Percentiles rank a stretch among this genome's conserved stretches.
Evolutionary conservation across 73 alveolate species (phyloP).

Genomic region (Tetrahymena malaccensis): DNA sequence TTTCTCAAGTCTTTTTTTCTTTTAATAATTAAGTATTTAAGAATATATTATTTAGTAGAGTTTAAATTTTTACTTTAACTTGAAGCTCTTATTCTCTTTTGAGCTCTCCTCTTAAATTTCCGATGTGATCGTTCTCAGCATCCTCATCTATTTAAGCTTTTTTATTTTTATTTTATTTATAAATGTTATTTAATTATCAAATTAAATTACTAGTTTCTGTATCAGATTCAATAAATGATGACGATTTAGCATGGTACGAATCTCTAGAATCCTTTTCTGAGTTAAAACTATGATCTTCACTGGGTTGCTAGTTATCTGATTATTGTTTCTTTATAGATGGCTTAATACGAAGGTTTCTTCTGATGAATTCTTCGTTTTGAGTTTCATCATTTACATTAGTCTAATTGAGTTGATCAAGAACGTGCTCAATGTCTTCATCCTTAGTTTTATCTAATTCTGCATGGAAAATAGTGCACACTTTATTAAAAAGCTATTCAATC

Average conservation of each 20-base stretch:
- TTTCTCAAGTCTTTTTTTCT: neutral
- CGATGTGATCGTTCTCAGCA: slow-evolving; percentile 11
- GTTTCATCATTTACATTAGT: slow-evolving; percentile 15
- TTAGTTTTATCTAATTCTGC: neutral
- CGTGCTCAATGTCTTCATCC: slow-evolving; percentile 11
- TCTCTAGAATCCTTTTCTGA: slow-evolving; percentile 22
- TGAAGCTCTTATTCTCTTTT: neutral
- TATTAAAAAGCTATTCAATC: slow-evolving; percentile 3
- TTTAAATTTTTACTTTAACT: neutral
- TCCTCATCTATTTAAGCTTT: slow-evolving; percentile 13
- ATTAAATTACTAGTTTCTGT: neutral
- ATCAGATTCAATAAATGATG: slow-evolving; percentile 11
- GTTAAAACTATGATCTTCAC: slow-evolving; percentile 4
- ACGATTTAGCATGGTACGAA: slow-evolving; percentile 1
- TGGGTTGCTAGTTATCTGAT: slow-evolving; percentile 2
- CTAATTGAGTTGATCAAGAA: neutral
- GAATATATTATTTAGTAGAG: neutral
- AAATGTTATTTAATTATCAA: neutral
- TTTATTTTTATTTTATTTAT: neutral
- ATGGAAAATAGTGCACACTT: neutral
- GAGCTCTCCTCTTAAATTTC: slow-evolving; percentile 14
- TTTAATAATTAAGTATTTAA: neutral
- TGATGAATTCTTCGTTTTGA: slow-evolving; percentile 9
- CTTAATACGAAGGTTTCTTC: slow-evolving; percentile 28
- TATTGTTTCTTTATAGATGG: neutral